These are phyloP conservation scores for Myriosclerotinia duriaeana DNA, from an alignment of 2,329 filamentous ascomycete species.

Conservation along the genomic window DNA sequence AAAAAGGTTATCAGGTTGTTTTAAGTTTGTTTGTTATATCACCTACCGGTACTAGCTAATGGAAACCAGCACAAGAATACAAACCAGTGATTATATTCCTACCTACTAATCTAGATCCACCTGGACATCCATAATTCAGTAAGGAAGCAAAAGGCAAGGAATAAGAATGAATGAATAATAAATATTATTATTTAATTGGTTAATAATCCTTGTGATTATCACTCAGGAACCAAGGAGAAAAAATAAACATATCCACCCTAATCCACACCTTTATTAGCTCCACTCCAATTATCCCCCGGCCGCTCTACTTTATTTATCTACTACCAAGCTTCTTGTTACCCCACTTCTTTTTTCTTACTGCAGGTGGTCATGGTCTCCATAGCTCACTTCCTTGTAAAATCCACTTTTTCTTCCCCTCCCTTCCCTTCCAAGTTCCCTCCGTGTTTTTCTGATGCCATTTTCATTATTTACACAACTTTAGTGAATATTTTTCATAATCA, in stretches of 20 bases:
- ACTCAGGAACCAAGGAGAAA: not conserved
- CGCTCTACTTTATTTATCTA: too few species aligned
- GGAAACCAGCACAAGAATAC: not conserved
- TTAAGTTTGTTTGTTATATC: too few species aligned
- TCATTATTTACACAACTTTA: slow-evolving; percentile 8
- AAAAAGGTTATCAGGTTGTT: not conserved
- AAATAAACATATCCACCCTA: too few species aligned
- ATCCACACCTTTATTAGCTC: too few species aligned
- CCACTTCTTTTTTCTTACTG: not conserved
- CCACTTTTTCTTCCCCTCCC: not conserved
- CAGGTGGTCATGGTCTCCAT: not conserved
- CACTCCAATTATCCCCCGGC: not conserved
- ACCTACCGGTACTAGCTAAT: not conserved
- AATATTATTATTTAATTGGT: not conserved
- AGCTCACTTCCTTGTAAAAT: not conserved
- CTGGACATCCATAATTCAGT: not conserved
- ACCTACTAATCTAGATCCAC: not conserved
- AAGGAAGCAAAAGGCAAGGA: not conserved
- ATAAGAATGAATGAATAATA: not conserved
- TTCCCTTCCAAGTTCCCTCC: not conserved
- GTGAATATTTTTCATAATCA: slow-evolving; percentile 13
- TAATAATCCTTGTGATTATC: not conserved
- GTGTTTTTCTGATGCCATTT: not conserved
- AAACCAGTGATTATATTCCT: not conserved
- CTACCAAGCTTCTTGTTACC: not conserved